Evolutionary conservation across 1,139 yeast species (phyloP).

Genomic region (Hemisphaericaspora lyxosophila): DNA sequence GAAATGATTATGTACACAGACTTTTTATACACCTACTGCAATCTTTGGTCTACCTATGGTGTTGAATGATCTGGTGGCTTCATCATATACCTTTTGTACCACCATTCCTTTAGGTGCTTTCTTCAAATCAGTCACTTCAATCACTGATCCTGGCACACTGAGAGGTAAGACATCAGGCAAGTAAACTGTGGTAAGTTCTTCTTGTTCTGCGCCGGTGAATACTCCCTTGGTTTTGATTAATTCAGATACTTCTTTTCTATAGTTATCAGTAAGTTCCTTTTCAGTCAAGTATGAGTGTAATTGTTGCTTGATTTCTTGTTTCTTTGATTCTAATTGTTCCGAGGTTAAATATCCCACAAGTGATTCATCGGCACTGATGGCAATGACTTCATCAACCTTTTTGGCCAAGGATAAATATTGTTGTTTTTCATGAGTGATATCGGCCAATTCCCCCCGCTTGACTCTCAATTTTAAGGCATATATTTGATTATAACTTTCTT

Average conservation of each 20-base stretch:
- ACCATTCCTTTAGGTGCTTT: constrained; percentile 35
- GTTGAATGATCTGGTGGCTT: constrained; percentile 24
- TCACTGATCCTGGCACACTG: constrained; percentile 35
- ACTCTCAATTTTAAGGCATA: constrained; percentile 48
- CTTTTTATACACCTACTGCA: constrained; percentile 21
- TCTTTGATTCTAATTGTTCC: constrained; percentile 20
- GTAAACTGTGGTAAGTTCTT: constrained; percentile 22
- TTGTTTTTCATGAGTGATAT: constrained; percentile 23
- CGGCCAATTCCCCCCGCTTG: constrained; percentile 38
- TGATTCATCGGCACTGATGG: constrained; percentile 30
- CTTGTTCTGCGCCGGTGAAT: constrained; percentile 26
- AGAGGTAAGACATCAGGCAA: constrained; percentile 39
- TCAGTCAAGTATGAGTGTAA: constrained; percentile 23
- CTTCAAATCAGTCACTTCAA: constrained; percentile 26
- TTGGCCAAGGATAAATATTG: constrained; percentile 3
- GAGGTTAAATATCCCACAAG: constrained; percentile 22
- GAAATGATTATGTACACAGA: background rate
- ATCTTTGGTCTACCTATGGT: constrained; percentile 38
- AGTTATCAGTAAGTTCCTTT: constrained; percentile 26
- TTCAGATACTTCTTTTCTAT: constrained; percentile 21
- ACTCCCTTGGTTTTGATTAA: constrained; percentile 40
- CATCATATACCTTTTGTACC: constrained; percentile 36
- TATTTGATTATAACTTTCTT: constrained; percentile 52
- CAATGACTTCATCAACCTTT: constrained; percentile 17
- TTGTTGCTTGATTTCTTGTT: constrained; percentile 18